Percentiles rank a stretch among this genome's conserved stretches.
These are phyloP conservation scores for Coemansia guatemalensis DNA, from an alignment of 192 early-diverging fungal genomes.

Conservation along the genomic window DNA sequence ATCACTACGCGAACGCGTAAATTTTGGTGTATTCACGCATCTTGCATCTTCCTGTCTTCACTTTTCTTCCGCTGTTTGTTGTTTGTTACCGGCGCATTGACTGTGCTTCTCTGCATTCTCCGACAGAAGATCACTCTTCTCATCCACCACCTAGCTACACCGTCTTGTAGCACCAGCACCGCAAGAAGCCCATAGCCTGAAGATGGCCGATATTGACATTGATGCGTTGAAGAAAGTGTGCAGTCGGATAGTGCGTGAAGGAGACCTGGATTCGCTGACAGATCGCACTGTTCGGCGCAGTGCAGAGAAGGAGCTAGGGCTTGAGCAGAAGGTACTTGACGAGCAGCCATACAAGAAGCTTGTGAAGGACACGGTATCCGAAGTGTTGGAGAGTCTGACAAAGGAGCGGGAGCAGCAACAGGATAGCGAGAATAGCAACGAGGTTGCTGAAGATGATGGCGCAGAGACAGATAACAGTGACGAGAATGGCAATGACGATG, in stretches of 20 bases:
- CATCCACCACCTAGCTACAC: no score
- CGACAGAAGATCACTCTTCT: no score
- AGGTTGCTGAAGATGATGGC: not conserved
- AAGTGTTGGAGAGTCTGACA: conserved; percentile 7
- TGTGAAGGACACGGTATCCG: conserved; percentile 22
- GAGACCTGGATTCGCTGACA: conserved; percentile 37
- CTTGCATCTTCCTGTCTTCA: no score
- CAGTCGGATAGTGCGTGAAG: conserved; percentile 24
- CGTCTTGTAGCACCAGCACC: no score
- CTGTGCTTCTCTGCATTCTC: no score
- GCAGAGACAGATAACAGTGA: not conserved
- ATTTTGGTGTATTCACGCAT: no score
- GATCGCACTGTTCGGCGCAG: conserved; percentile 30
- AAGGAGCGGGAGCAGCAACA: not conserved
- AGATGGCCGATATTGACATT: conserved; percentile 19
- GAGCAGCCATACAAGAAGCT: conserved; percentile 31
- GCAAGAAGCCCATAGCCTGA: not conserved
- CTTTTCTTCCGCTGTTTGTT: no score
- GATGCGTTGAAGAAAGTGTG: conserved; percentile 22
- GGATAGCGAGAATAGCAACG: not conserved
- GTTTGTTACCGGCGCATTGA: no score
- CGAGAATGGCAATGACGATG: not conserved
- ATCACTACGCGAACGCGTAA: no score
- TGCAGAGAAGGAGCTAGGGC: conserved; percentile 28
- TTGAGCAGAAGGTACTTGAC: conserved; percentile 29